Evolutionary conservation across 2,329 filamentous ascomycete species (phyloP).

Genomic region (Aurifilum marmelostoma): DNA sequence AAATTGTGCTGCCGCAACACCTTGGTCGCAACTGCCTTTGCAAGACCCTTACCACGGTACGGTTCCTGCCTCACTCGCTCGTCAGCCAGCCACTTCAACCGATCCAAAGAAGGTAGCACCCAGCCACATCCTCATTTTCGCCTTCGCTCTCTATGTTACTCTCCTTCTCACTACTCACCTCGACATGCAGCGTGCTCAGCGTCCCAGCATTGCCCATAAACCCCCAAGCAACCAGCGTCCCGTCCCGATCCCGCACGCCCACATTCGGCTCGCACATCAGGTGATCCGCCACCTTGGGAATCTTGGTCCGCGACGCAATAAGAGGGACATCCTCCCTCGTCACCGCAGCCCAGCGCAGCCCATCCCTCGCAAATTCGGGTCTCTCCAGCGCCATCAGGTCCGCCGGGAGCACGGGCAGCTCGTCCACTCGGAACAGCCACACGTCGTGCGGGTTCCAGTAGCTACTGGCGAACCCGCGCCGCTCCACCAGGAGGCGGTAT

Average conservation of each 20-base stretch:
- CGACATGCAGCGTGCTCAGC: conserved; percentile 35
- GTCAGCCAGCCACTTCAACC: background rate
- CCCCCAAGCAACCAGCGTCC: conserved; percentile 64
- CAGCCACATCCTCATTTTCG: background rate
- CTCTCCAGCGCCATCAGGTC: conserved; percentile 21
- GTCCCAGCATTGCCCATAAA: conserved; percentile 52
- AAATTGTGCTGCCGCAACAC: conserved; percentile 59
- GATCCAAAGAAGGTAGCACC: background rate
- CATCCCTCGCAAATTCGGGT: conserved; percentile 43
- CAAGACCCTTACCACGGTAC: conserved; percentile 65
- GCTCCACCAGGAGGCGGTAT: conserved; percentile 32
- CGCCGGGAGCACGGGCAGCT: conserved; percentile 42
- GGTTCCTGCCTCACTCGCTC: conserved; percentile 43
- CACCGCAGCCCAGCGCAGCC: conserved; percentile 60
- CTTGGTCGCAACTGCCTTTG: conserved; percentile 62
- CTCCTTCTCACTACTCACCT: conserved; percentile 28
- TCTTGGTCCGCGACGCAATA: conserved; percentile 58
- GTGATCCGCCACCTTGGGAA: conserved; percentile 57
- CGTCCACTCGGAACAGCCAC: conserved; percentile 58
- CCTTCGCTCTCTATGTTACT: no score
- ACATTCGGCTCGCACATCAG: conserved; percentile 50
- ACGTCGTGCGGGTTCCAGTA: conserved; percentile 53
- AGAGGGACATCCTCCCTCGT: conserved; percentile 56
- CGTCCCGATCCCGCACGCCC: conserved; percentile 49
- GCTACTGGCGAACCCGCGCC: conserved; percentile 34